These are phyloP conservation scores for Fusarium concolor DNA, from an alignment of 2,329 filamentous ascomycete species.

Conservation along the genomic window DNA sequence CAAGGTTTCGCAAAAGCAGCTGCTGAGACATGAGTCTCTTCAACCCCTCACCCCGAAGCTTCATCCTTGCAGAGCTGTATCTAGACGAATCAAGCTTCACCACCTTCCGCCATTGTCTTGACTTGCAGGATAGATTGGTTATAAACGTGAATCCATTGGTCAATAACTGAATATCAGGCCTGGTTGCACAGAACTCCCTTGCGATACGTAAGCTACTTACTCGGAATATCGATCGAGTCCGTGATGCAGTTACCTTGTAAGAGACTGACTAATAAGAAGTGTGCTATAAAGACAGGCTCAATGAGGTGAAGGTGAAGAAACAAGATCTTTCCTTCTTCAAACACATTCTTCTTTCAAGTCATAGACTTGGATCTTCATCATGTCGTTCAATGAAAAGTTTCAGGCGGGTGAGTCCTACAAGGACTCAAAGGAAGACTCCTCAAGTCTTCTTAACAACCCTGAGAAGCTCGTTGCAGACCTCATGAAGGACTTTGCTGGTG, in stretches of 20 bases:
- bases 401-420: constrained; percentile 55
- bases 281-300: constrained; percentile 25
- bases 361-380: constrained; percentile 28
- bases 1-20: not conserved
- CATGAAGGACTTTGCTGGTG: constrained; percentile 48
- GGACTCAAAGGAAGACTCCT: constrained; percentile 39
- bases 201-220: constrained; percentile 13
- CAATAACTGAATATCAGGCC: not conserved
- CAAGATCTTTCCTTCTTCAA: not conserved
- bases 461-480: constrained; percentile 50
- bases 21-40: constrained; percentile 18
- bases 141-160: not conserved
- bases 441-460: constrained; percentile 50
- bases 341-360: not conserved
- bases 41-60: constrained; percentile 5
- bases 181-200: not conserved
- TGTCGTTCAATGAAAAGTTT: constrained; percentile 52
- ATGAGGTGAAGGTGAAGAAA: not conserved
- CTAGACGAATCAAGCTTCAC: constrained; percentile 3
- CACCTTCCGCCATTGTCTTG: not conserved
- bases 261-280: not conserved
- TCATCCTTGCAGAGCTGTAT: not conserved
- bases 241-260: not conserved
- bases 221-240: not conserved
- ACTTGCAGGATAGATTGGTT: not conserved